phyloP scores from a whole-genome alignment of 306 rosid genomes.

The Cucumis hystrix region DNA sequence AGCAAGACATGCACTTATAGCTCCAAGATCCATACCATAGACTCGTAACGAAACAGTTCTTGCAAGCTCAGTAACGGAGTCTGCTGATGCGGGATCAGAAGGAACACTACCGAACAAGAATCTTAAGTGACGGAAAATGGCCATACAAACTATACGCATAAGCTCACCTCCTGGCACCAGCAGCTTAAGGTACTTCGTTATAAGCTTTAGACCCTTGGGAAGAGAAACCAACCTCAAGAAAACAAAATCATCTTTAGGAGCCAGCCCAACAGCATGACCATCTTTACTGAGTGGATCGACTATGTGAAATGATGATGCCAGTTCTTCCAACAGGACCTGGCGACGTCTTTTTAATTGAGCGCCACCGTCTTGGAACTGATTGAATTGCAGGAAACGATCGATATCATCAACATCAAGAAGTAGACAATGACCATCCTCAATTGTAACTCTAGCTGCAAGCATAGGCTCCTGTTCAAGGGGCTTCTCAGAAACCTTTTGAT shows the following conservation, averaged over 20 bases:
- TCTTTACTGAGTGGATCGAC: constrained; percentile 81
- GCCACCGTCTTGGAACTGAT: constrained; percentile 76
- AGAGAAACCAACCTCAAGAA: constrained; percentile 76
- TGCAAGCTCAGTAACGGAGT: constrained; percentile 51
- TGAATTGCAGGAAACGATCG: constrained; percentile 80
- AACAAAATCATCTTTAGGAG: constrained; percentile 69
- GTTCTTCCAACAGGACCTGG: constrained; percentile 61
- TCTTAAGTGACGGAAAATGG: constrained; percentile 74
- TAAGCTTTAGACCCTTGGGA: constrained; percentile 81
- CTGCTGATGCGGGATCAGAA: constrained; percentile 54
- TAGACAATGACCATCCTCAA: constrained; percentile 91
- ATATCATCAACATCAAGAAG: constrained; percentile 95
- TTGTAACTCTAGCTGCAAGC: constrained; percentile 84
- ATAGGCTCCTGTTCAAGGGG: constrained; percentile 96
- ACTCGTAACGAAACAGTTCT: constrained; percentile 51
- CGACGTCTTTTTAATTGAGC: constrained; percentile 46
- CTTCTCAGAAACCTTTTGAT: constrained; percentile 65
- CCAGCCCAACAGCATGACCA: constrained; percentile 49
- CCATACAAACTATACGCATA: constrained; percentile 83
- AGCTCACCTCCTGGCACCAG: constrained; percentile 71
- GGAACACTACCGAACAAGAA: constrained; percentile 78
- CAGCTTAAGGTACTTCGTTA: constrained; percentile 54
- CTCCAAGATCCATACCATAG: constrained; percentile 71
- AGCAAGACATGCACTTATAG: constrained; percentile 91
- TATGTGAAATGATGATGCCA: constrained; percentile 75